Percentiles rank a stretch among this genome's conserved stretches.
Evolutionary conservation across 768 basidiomycete genomes (phyloP).

Genomic region (Floccularia luteovirens): DNA sequence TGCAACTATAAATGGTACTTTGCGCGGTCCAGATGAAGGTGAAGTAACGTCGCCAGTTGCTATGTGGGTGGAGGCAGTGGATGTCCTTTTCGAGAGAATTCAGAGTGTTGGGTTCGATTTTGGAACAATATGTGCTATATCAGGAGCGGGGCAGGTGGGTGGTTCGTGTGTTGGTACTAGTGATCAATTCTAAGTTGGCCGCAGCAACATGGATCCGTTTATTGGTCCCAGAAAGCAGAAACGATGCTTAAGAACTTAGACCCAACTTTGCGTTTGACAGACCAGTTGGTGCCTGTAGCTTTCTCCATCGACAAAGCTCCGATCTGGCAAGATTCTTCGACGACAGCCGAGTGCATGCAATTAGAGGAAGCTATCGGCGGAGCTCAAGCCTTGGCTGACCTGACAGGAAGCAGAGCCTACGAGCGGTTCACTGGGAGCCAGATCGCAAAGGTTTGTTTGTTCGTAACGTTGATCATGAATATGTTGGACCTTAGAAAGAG

Average conservation of each 20-base stretch:
- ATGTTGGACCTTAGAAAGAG: slow-evolving; percentile 1
- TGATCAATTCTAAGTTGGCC: slow-evolving; percentile 1
- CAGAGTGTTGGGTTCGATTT: slow-evolving; percentile 53
- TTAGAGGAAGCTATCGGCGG: slow-evolving; percentile 67
- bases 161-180: slow-evolving; percentile 1
- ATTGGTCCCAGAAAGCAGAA: slow-evolving; percentile 60
- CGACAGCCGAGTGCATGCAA: slow-evolving; percentile 61
- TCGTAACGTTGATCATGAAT: neutral
- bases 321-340: slow-evolving; percentile 92
- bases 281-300: slow-evolving; percentile 55
- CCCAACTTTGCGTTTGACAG: slow-evolving; percentile 37
- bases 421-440: slow-evolving; percentile 87
- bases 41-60: slow-evolving; percentile 75
- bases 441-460: slow-evolving; percentile 55
- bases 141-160: slow-evolving; percentile 73
- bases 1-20: slow-evolving; percentile 58
- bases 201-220: slow-evolving; percentile 90
- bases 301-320: slow-evolving; percentile 66
- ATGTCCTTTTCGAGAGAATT: slow-evolving; percentile 63
- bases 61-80: slow-evolving; percentile 85
- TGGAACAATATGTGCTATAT: slow-evolving; percentile 50
- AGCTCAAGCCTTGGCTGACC: slow-evolving; percentile 59
- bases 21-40: slow-evolving; percentile 55
- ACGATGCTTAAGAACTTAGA: slow-evolving; percentile 45
- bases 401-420: slow-evolving; percentile 79